These are phyloP conservation scores for Apocynum venetum DNA, from an alignment of 257 asterid genomes.

Conservation along the genomic window DNA sequence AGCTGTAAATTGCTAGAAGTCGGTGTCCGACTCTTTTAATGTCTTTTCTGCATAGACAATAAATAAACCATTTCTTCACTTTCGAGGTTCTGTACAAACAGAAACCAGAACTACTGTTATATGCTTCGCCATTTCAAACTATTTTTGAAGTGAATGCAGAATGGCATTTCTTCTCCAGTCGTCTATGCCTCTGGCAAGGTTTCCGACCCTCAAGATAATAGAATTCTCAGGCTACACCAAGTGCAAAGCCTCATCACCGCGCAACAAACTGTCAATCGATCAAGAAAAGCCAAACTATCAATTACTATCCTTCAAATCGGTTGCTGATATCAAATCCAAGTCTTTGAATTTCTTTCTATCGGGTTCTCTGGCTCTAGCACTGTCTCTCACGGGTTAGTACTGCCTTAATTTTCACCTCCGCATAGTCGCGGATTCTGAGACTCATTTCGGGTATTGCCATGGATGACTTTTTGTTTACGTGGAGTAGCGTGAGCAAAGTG, in stretches of 20 bases:
- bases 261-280: slow-evolving; percentile 3
- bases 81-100: not conserved
- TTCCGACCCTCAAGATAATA: slow-evolving; percentile 4
- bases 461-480: not conserved
- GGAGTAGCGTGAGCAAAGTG: not conserved
- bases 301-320: slow-evolving; percentile 28
- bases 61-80: not conserved
- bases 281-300: slow-evolving; percentile 10
- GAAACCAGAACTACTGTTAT: not conserved
- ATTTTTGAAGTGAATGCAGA: not conserved
- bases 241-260: slow-evolving; percentile 27
- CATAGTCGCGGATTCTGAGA: not conserved
- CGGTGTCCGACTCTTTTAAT: not conserved
- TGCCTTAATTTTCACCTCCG: not conserved
- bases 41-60: too few species aligned
- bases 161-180: slow-evolving; percentile 49
- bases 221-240: slow-evolving; percentile 16
- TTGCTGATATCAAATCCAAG: slow-evolving; percentile 44
- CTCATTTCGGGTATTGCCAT: not conserved
- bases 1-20: not conserved
- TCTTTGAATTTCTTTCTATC: slow-evolving; percentile 53
- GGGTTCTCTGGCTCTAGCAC: slow-evolving; percentile 62
- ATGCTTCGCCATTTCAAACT: not conserved
- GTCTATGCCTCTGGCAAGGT: slow-evolving; percentile 27
- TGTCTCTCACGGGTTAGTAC: slow-evolving; percentile 57